Percentiles rank a stretch among this genome's conserved stretches.
These are phyloP conservation scores for Candida broadrunensis DNA, from an alignment of 805 yeast genomes.

Conservation along the genomic window DNA sequence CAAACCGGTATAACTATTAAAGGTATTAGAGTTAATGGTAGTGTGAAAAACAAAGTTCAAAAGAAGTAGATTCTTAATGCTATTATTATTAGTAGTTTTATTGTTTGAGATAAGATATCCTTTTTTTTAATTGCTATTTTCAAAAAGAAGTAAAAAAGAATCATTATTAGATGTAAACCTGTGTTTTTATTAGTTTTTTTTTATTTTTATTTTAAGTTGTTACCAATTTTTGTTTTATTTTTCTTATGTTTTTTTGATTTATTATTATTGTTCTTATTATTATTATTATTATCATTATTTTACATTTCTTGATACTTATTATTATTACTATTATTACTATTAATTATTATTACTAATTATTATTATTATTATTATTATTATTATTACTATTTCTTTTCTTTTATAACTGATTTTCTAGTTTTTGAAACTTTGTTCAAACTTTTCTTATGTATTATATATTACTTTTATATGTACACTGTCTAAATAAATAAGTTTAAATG, in stretches of 20 bases:
- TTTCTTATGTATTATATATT: neutral
- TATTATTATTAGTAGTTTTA: neutral
- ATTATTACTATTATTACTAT: neutral
- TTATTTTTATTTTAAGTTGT: neutral
- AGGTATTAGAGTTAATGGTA: conserved; percentile 40
- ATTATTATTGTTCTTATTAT: neutral
- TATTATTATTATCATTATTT: neutral
- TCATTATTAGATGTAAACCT: too few species aligned
- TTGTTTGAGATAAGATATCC: too few species aligned
- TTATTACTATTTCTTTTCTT: neutral
- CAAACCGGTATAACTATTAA: conserved; percentile 43
- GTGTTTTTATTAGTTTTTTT: neutral
- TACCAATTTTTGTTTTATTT: neutral
- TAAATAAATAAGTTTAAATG: too few species aligned
- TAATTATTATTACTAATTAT: neutral
- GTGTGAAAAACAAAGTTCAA: conserved; percentile 14
- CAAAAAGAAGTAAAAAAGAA: too few species aligned
- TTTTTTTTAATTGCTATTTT: too few species aligned
- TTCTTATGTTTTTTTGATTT: neutral
- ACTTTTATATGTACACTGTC: neutral
- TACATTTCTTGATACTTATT: neutral
- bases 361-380: too few species aligned
- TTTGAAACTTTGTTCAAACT: neutral
- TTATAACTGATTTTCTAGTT: neutral
- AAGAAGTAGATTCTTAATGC: neutral